Evolutionary conservation across 164 flowering plant species (phyloP), one percentile per base, ranked within the genome.

Genomic region (Magnolia officinalis): DNA sequence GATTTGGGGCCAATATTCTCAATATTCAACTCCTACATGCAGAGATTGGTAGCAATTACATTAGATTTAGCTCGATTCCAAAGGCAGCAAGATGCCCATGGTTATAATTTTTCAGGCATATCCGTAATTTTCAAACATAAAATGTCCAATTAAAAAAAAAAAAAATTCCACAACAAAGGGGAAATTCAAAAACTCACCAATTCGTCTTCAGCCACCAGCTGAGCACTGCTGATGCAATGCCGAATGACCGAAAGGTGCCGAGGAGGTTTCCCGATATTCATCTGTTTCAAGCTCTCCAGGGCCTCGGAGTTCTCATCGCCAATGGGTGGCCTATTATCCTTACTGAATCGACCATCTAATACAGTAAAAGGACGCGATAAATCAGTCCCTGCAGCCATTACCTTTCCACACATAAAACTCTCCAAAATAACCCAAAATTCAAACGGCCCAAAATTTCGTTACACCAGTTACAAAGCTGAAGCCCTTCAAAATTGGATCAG

Each of bases 251-350:
- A 84, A 66, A 87, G 58, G 72, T 87, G 81, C 66, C 88, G 76
- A 0, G 92, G 92, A 31, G 92, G 95, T 77, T 87, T 91, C 31
- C 89, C 87, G 61, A 75, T 63, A 14, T 21, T 81, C 20, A 70
- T 18, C 49, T 86, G 88, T 29, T 84, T 84, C 9, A 80, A 61
- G 68, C 69, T 79, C n/a, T 80, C 86, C 71, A 78, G 61, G 31
- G 71, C 78, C 67, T 85, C 88, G 0, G 82, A 80, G 67, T 68
- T 82, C 72, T 83, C 82, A 14, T 84, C 87, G 63, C 81, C 89
- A 63, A 77, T 58, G 1, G 71, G 68, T 24, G 76, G 9, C 24
- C 73, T 74, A 72, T 80, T 75, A 19, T 82, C 85, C 72, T 81
- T 82, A 31, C 64, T 45, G 31, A 70, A 83, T 14, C 84, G 82